These are phyloP conservation scores for Bodo saltans DNA, from an alignment of 78 protist genomes.

Conservation along the genomic window DNA sequence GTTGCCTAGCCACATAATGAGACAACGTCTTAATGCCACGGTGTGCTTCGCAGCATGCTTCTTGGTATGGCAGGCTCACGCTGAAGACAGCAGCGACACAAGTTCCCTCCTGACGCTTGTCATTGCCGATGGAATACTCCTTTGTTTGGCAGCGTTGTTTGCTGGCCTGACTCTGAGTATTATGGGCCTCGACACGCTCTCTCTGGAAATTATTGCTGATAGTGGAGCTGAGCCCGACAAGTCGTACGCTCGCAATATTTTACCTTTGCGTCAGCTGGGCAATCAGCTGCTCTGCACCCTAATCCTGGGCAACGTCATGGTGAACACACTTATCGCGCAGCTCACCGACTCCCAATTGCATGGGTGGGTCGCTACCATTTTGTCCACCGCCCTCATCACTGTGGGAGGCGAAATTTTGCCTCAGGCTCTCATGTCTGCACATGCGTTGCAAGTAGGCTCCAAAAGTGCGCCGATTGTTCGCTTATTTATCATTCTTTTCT, in stretches of 20 bases:
- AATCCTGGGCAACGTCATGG: slow-evolving; percentile 85
- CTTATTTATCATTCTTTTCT: slow-evolving; percentile 33
- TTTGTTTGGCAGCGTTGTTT: not conserved
- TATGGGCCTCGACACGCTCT: slow-evolving; percentile 37
- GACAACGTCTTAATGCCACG: no score
- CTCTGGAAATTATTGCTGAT: slow-evolving; percentile 25
- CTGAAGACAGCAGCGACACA: no score
- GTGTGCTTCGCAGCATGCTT: no score
- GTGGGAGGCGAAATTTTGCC: slow-evolving; percentile 75
- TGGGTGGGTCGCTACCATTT: slow-evolving; percentile 13
- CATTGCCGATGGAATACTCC: not conserved
- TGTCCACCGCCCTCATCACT: slow-evolving; percentile 34
- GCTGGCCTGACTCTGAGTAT: slow-evolving; percentile 35
- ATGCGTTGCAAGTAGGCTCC: slow-evolving; percentile 64
- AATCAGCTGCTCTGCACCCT: slow-evolving; percentile 89
- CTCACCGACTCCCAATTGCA: slow-evolving; percentile 55
- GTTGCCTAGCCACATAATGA: no score
- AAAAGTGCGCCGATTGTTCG: slow-evolving; percentile 42
- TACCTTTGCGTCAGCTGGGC: slow-evolving; percentile 76
- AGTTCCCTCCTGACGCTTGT: not conserved
- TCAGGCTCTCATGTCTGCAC: slow-evolving; percentile 53
- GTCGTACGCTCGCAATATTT: slow-evolving; percentile 59
- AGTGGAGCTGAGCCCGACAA: slow-evolving; percentile 22
- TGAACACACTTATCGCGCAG: slow-evolving; percentile 74
- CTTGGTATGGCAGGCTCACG: no score